Base-by-base conservation (phyloP, 1,284 basidiomycete genomes). In the Puccinia hordei region DNA sequence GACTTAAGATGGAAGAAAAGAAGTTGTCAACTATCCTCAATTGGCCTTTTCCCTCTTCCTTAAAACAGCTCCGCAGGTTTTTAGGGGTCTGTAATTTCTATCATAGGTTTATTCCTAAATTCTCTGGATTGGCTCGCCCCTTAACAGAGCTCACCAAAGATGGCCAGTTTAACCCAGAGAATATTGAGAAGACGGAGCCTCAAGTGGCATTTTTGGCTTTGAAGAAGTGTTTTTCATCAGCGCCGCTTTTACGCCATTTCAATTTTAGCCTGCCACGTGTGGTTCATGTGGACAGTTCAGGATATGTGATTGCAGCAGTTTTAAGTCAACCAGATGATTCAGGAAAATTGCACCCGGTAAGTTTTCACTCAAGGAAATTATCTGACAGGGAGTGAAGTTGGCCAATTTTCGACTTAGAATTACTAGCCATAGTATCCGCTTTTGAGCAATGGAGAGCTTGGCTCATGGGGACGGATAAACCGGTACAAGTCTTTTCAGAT, bases 261-360 rank as follows among this genome's bases (percentile, higher is more conserved):
- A 10, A 41, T 22, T 71, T 71, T 46, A 44, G 13, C 3, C 4
- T 44, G n/a, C 3, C 3, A 3, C 41, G 66, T 6, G 66, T 71
- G 19, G n/a, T 71, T 13, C 66, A 71, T 35, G 66, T 71, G 2
- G 38, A 71, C n/a, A 71, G 49, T n/a, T 83, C 81, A 2, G 76
- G 75, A 38, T 81, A 69, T 55, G 81, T 82, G 2, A 24, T 81
- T 17, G 38, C 82, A 2, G 81, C 53, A 0, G 80, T 82, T 2
- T 27, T 82, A 1, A 46, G 51, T 30, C 81, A 82, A 53, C 78
- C 78, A 5, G 61, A 66, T 49, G 46, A 65, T 55, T 5, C 5
- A 8, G 53, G 53, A 5, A 19, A 55, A 5, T 55, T 55, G 4
- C 38, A 6, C 38, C 38, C 38, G 12, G 38, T 41, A 12, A 41